Percentiles rank a stretch among this genome's conserved stretches.
These are phyloP conservation scores for Fonsecaea erecta DNA, from an alignment of 2,329 filamentous ascomycete species.

Conservation along the genomic window DNA sequence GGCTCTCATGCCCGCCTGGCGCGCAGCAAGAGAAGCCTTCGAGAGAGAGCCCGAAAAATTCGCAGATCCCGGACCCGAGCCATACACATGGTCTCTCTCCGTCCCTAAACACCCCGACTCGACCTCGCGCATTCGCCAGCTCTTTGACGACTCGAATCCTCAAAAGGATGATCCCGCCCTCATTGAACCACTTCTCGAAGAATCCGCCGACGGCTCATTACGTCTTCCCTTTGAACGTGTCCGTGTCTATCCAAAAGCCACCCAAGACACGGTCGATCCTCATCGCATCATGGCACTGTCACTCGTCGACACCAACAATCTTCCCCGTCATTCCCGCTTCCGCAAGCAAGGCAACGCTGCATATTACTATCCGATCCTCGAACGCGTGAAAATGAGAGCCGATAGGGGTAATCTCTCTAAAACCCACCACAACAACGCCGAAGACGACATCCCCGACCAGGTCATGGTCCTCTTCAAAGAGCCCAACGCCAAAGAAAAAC, in stretches of 20 bases:
- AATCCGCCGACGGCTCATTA: conserved; percentile 49
- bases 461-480: conserved; percentile 59
- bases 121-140: conserved; percentile 59
- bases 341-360: conserved; percentile 54
- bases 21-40: conserved; percentile 54
- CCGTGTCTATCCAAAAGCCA: conserved; percentile 64
- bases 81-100: conserved; percentile 65
- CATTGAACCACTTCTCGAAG: conserved; percentile 49
- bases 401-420: conserved; percentile 46
- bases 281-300: conserved; percentile 64
- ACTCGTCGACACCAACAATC: conserved; percentile 57
- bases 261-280: conserved; percentile 58
- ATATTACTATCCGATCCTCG: conserved; percentile 64
- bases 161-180: conserved; percentile 58
- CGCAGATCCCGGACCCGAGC: conserved; percentile 58
- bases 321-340: conserved; percentile 32
- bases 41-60: conserved; percentile 56
- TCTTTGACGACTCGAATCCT: conserved; percentile 59
- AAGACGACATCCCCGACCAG: conserved; percentile 51
- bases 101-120: conserved; percentile 56
- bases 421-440: conserved; percentile 48
- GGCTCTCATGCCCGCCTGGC: conserved; percentile 53
- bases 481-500: conserved; percentile 42
- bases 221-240: conserved; percentile 51
- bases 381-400: conserved; percentile 53